Base-by-base conservation (phyloP, 805 yeast species). In the Wickerhamiella nectarea region DNA sequence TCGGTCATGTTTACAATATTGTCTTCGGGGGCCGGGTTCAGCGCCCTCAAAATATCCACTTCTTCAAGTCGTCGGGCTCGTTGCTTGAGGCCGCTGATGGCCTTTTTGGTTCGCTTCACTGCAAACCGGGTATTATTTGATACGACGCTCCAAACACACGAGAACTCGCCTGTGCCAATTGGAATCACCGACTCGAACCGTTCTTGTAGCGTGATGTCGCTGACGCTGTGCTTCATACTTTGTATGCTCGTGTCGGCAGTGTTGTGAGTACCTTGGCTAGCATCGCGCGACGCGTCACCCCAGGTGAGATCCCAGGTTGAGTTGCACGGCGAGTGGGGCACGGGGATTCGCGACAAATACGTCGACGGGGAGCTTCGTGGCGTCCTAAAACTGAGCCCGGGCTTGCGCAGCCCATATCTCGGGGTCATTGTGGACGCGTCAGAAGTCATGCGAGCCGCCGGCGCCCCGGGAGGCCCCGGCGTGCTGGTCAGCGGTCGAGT, bases 131-230 rank as follows among this genome's bases (percentile, higher is more conserved):
- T 36, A 2, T 48, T 77, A 80, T 12, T 75, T 69, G 34, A 25
- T 15, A 21, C 14, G 35, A 89, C 89, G 49, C 81, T 81, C 60
- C 76, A 91, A 14, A 93, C 98, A 18, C 75, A 68, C 2, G 95
- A 85, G 56, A 91, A 91, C 60, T 85, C 94, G 19, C 98, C 97
- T 28, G 72, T 67, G 2, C 95, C 95, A 18, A 89, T 65, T 36
- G 78, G 63, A 36, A 70, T 69, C 36, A 89, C 87, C 49, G 79
- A 76, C 18, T 78, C 79, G 59, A 76, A 76, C 52, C 68, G 66
- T 28, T 65, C 60, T 21, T 62, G 57, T 45, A 76, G 63, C 45
- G 65, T 38, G 4, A 25, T n/a, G 29, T 44, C 47, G 31, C 52
- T 54, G 20, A 45, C 50, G 8, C 21, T 22, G 9, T 24, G 25